Evolutionary conservation across 2,329 filamentous ascomycete species (phyloP).

Genomic region (Seiridium unicorne): DNA sequence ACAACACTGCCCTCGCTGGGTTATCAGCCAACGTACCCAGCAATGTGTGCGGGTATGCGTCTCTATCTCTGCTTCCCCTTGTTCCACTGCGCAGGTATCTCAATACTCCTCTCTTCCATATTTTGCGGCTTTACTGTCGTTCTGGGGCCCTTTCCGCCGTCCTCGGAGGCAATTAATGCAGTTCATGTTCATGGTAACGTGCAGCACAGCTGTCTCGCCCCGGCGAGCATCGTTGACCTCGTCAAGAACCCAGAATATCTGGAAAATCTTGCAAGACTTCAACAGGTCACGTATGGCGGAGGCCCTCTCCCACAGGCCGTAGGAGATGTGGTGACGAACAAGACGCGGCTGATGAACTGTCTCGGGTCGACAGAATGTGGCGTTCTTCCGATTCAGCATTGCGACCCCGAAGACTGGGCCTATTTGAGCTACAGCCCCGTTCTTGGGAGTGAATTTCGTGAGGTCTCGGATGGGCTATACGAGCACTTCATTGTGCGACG

Average conservation of each 20-base stretch:
- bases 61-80: slow-evolving; percentile 15
- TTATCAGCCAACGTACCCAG: slow-evolving; percentile 4
- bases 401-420: slow-evolving; percentile 25
- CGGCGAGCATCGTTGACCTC: slow-evolving; percentile 18
- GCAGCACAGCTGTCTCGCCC: slow-evolving; percentile 13
- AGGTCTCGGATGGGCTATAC: slow-evolving; percentile 24
- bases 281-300: slow-evolving; percentile 24
- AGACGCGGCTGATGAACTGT: slow-evolving; percentile 9
- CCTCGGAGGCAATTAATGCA: slow-evolving; percentile 12
- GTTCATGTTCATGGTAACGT: slow-evolving; percentile 16
- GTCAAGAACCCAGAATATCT: slow-evolving; percentile 17
- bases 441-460: slow-evolving; percentile 17
- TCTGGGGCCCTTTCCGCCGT: slow-evolving; percentile 22
- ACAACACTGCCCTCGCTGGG: background rate
- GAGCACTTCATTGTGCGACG: slow-evolving; percentile 31
- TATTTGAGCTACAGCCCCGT: slow-evolving; percentile 26
- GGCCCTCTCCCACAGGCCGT: slow-evolving; percentile 23
- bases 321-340: slow-evolving; percentile 13
- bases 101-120: slow-evolving; percentile 17
- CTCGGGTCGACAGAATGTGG: background rate
- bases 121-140: slow-evolving; percentile 21
- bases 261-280: slow-evolving; percentile 19
- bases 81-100: slow-evolving; percentile 17
- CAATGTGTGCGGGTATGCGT: slow-evolving; percentile 8
- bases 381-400: slow-evolving; percentile 15